These are phyloP conservation scores for Ambrosiella beaveri DNA, from an alignment of 2,329 filamentous ascomycete species.

Conservation along the genomic window DNA sequence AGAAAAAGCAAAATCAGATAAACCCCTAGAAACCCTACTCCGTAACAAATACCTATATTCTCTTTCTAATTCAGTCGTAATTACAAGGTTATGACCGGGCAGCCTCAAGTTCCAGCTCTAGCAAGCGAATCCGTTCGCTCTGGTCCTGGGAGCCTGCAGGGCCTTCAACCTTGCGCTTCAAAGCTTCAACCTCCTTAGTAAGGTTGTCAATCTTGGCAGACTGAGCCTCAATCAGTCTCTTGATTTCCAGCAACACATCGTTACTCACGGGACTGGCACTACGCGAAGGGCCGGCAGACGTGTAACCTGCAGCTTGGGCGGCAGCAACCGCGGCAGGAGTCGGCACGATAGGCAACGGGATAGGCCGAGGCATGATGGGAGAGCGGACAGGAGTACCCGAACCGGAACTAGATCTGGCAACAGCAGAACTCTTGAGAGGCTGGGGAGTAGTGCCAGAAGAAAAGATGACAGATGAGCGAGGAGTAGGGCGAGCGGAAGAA, in stretches of 20 bases:
- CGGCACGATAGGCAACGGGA: slow-evolving; percentile 18
- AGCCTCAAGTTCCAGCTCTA: slow-evolving; percentile 51
- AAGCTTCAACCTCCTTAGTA: slow-evolving; percentile 55
- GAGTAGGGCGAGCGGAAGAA: slow-evolving; percentile 8
- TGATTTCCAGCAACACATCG: slow-evolving; percentile 58
- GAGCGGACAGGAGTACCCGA: slow-evolving; percentile 18
- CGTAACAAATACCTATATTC: not conserved
- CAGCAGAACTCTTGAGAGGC: slow-evolving; percentile 11
- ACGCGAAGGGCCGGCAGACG: slow-evolving; percentile 7
- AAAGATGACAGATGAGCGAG: slow-evolving; percentile 10
- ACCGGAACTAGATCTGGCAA: slow-evolving; percentile 16
- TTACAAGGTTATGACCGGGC: slow-evolving; percentile 32
- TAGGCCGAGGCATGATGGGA: slow-evolving; percentile 17
- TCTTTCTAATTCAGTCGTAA: not conserved
- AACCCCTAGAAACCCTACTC: slow-evolving; percentile 2
- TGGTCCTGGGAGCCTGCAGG: slow-evolving; percentile 35
- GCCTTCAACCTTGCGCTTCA: slow-evolving; percentile 59
- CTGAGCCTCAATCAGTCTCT: slow-evolving; percentile 61
- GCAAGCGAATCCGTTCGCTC: slow-evolving; percentile 48
- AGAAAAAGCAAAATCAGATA: slow-evolving; percentile 2
- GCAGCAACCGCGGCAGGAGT: slow-evolving; percentile 19
- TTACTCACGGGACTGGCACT: slow-evolving; percentile 27
- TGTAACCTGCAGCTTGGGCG: slow-evolving; percentile 14
- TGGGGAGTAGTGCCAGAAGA: slow-evolving; percentile 12
- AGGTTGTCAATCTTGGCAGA: slow-evolving; percentile 56